These are phyloP conservation scores for Juglanconis sp. DNA, from an alignment of 2,329 filamentous ascomycete genomes.

Conservation along the genomic window DNA sequence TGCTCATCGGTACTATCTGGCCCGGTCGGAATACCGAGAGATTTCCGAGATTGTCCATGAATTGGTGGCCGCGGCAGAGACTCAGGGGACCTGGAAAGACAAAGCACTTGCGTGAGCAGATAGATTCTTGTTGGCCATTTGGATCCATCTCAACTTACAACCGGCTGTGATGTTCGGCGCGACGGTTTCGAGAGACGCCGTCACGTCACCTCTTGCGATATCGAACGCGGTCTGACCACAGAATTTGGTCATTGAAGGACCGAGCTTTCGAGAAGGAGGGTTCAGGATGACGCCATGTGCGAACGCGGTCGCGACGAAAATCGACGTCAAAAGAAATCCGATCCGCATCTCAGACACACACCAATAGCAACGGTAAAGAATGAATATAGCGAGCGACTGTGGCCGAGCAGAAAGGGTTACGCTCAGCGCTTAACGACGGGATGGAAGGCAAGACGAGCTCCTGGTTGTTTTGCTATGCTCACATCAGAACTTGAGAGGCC, in stretches of 20 bases:
- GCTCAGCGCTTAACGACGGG: background rate
- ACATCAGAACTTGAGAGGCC: no score
- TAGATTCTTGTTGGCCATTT: background rate
- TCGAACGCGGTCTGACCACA: constrained; percentile 9
- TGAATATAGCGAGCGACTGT: background rate
- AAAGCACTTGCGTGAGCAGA: no score
- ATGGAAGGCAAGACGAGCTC: background rate
- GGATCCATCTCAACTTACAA: background rate
- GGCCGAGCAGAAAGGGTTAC: background rate
- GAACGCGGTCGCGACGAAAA: background rate
- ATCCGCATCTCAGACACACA: background rate
- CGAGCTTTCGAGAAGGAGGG: constrained; percentile 2
- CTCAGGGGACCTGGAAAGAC: background rate
- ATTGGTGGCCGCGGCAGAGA: constrained; percentile 9
- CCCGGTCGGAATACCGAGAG: constrained; percentile 7
- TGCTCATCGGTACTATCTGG: constrained; percentile 9
- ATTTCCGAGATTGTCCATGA: constrained; percentile 2
- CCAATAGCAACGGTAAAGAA: background rate
- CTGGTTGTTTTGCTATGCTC: background rate
- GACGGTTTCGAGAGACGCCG: constrained; percentile 8
- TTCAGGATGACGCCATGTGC: background rate
- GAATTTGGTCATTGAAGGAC: constrained; percentile 1
- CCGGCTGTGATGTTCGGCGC: constrained; percentile 10
- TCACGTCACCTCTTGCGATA: constrained; percentile 5
- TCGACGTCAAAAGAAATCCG: background rate